Evolutionary conservation across 2,329 filamentous ascomycete genomes (phyloP), one percentile per base, ranked within the genome.

Genomic region (Sarocladium kiliense): DNA sequence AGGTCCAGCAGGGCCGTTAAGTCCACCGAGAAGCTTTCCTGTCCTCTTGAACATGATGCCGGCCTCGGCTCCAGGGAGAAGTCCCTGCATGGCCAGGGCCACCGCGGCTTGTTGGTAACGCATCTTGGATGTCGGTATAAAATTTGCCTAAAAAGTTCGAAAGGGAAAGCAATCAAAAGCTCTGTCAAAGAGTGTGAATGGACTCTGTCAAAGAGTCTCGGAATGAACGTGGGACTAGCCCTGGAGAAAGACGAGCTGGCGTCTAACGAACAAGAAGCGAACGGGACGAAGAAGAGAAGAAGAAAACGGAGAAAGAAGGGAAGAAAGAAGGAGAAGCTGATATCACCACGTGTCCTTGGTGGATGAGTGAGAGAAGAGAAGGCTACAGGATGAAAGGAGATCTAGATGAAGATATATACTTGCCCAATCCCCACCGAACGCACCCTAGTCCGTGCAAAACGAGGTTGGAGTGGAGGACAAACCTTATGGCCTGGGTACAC

Each of bases 21-120:
- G 47, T 18, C 27, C 27, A 12, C 47, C 47, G 14, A 36, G 30
- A 11, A 32, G 27, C n/a, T n/a, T 19, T 11, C 30, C 34, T 10
- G 32, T 53, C 23, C 50, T 39, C 50, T 53, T 53, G 32, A 25
- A 26, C 50, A 53, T 53, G 50, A 53, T 41, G 23, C 50, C 50
- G 14, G 50, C 50, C 21, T 53, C 12, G n/a, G 50, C 50, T 19
- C 50, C 50, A 23, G 32, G 32, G 30, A 53, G 26, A 12, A 53
- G 7, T 3, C 19, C 50, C 32, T 41, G 32, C 16, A 53, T 39
- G 50, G 50, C 50, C 32, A 53, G 34, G 16, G 50, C 50, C 50
- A 41, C 30, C 3, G 50, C 50, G 23, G 50, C 50, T 25, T 53
- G 50, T 41, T 53, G 50, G 21, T 41, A 53, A 41, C 34, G 50